Percentiles rank a stretch among this genome's conserved stretches.
These are phyloP conservation scores for Digitaria exilis DNA, from an alignment of 202 grass and related monocot genomes.

Conservation along the genomic window DNA sequence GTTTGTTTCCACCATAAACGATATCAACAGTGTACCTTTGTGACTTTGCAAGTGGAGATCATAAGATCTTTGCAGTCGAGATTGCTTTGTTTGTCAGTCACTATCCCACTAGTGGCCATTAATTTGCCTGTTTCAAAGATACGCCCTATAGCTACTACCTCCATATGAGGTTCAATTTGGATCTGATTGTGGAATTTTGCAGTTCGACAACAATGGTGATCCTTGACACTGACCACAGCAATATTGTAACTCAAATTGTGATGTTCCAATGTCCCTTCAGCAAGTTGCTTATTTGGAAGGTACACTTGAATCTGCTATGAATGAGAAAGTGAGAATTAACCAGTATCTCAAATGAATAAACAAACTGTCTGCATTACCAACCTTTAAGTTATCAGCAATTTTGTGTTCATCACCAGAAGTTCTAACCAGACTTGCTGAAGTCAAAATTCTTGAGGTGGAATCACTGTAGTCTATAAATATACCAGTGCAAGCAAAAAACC, in stretches of 20 bases:
- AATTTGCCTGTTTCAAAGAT: slow-evolving; percentile 10
- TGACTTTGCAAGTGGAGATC: slow-evolving; percentile 32
- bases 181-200: not conserved
- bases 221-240: slow-evolving; percentile 4
- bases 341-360: not conserved
- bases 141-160: slow-evolving; percentile 21
- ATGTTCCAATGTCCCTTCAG: not conserved
- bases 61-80: not conserved
- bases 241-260: slow-evolving; percentile 24
- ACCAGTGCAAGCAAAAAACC: not conserved
- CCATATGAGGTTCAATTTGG: not conserved
- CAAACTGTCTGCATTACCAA: not conserved
- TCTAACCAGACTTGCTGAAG: not conserved
- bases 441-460: not conserved
- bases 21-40: not conserved
- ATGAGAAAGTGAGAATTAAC: slow-evolving; percentile 21
- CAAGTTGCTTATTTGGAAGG: slow-evolving; percentile 8
- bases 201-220: not conserved
- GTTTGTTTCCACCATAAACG: too few relatives aligned
- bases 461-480: not conserved
- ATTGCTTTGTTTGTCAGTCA: not conserved
- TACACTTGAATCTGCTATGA: slow-evolving; percentile 8
- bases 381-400: not conserved
- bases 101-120: not conserved
- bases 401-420: not conserved